Evolutionary conservation across 495 filamentous ascomycete species (phyloP), one percentile per base, ranked within the genome.

Genomic region (Penicillium manginii): DNA sequence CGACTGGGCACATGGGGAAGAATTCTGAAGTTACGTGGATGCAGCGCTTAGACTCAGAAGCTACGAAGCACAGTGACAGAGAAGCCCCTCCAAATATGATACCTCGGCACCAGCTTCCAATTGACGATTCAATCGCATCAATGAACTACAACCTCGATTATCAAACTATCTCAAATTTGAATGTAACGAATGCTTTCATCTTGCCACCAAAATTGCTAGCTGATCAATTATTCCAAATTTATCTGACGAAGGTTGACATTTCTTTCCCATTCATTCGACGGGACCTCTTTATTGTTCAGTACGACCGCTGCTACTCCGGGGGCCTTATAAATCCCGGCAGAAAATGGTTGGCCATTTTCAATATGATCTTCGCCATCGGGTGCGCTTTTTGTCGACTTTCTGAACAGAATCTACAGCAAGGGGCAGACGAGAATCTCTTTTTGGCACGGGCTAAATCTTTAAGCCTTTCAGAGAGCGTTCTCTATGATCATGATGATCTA

Each of bases 301-400:
- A 67, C 49, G 17, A 18, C 40, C 35, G 15, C 12, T 37, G 35
- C 15, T 37, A 37, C 35, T 50, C 53, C 9, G 18, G 14, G 1
- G n/a, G 17, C 32, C 3, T 10, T 12, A 9, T 11, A 12, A 42
- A 46, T 6, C 62, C 74, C 1, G 54, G 62, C 14, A 48, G 55
- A 1, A 75, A 77, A 43, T 86, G 82, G 82, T 67, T 84, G 22
- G 80, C 82, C 0, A 81, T 81, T 35, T 54, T 87, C 15, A 88
- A 88, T 62, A 59, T 85, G n/a, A 73, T 87, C 29, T 84, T 87
- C 59, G 84, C 86, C n/a, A 85, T 87, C 57, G 76, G 72, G 3
- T 17, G 40, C 17, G 40, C 40, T 19, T 5, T n/a, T 23, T 52
- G 8, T 9, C 47, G 21, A 35, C 17, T 51, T n/a, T 18, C n/a